Percentiles rank a stretch among this genome's conserved stretches.
Conservation (phyloP, 1,284 basidiomycete genomes). For the Bondarzewia mesenterica region DNA sequence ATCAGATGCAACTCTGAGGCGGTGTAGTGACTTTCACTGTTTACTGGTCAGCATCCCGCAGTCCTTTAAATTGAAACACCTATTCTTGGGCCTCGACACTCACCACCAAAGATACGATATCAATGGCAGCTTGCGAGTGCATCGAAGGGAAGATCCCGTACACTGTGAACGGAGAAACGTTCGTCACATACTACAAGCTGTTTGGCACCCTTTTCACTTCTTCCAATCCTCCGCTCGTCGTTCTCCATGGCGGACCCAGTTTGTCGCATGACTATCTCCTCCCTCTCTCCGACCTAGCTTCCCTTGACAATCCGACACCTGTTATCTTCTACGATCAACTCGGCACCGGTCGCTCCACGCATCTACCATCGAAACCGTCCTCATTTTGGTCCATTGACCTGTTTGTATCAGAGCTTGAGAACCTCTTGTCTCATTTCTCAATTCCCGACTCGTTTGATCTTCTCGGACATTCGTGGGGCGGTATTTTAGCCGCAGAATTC, state of each 20-base stretch:
- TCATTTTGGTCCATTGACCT: conserved; percentile 39
- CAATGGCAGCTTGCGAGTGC: no score
- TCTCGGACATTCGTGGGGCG: conserved; percentile 43
- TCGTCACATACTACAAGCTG: conserved; percentile 21
- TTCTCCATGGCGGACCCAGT: conserved; percentile 35
- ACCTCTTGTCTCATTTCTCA: conserved; percentile 29
- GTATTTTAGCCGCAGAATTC: conserved; percentile 28
- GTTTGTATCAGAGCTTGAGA: conserved; percentile 42
- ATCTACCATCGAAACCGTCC: conserved; percentile 25
- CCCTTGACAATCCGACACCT: conserved; percentile 17
- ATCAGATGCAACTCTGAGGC: no score
- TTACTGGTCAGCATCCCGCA: no score
- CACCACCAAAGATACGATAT: no score
- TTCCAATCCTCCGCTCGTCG: conserved; percentile 23
- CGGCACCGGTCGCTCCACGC: conserved; percentile 35
- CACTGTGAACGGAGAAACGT: no score
- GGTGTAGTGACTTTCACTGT: no score
- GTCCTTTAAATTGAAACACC: no score
- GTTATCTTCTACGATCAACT: conserved; percentile 43
- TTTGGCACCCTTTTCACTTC: conserved; percentile 16
- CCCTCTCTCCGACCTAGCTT: conserved; percentile 19
- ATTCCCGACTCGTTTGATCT: conserved; percentile 31
- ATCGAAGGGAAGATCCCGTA: no score
- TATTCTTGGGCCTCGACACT: no score
- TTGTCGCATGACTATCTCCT: conserved; percentile 30